These are phyloP conservation scores for Zalerion maritima DNA, from an alignment of 495 filamentous ascomycete species.

Conservation along the genomic window DNA sequence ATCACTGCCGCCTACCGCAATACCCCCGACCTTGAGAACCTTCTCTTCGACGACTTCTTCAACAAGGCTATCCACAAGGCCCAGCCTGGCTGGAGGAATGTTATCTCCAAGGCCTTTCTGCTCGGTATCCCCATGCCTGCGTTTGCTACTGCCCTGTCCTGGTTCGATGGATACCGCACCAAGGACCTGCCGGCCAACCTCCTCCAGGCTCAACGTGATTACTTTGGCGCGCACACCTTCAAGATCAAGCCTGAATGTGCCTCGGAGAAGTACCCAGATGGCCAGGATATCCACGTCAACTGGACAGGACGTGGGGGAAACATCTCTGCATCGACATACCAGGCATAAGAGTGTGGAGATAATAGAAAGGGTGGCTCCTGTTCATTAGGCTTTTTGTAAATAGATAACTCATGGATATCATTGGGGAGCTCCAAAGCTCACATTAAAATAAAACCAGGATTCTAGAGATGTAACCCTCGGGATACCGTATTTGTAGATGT, in stretches of 20 bases:
- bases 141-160: constrained; percentile 89
- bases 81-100: constrained; percentile 89
- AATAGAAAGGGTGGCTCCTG: constrained; percentile 1
- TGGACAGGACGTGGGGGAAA: constrained; percentile 98
- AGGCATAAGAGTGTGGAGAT: constrained; percentile 51
- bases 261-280: constrained; percentile 67
- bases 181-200: constrained; percentile 93
- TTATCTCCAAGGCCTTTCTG: constrained; percentile 77
- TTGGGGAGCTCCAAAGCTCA: constrained; percentile 1
- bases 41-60: constrained; percentile 98
- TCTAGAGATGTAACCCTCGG: constrained; percentile 4
- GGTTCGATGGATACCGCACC: constrained; percentile 97
- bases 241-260: constrained; percentile 85
- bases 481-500: too few relatives aligned
- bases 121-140: constrained; percentile 91
- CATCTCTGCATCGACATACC: constrained; percentile 91
- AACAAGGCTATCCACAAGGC: constrained; percentile 96
- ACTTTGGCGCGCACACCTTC: constrained; percentile 99
- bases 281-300: constrained; percentile 94
- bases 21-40: constrained; percentile 91
- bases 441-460: constrained; percentile 1
- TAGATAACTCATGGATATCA: constrained; percentile 5
- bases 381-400: constrained; percentile 4
- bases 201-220: constrained; percentile 95
- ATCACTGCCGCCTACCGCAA: constrained; percentile 94